Base-by-base conservation (phyloP, 306 rosid species). In the Trichosanthes cucumerina region DNA sequence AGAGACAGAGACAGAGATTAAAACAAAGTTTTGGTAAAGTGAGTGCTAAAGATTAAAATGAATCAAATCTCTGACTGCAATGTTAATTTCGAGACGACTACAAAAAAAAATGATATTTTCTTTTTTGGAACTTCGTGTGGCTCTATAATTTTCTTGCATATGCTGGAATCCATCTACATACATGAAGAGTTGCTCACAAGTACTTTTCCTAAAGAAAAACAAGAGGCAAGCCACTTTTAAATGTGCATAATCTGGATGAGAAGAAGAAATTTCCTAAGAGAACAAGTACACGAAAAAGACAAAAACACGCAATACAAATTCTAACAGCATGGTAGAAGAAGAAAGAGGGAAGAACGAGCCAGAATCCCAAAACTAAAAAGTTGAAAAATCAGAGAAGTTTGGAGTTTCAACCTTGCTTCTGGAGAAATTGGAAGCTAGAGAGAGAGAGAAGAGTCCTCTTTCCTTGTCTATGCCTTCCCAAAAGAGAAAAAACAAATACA, bases 51-150 rank as follows among this genome's bases (percentile, higher is more conserved):
- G 72, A 36, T 34, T 18, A 34, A 34, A 36, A 38, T 65, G 26
- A 34, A 52, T 68, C 74, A 68, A 41, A 24, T 72, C 59, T 47
- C 77, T 62, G 69, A 62, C 69, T 15, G 39, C 77, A 46, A 44
- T 26, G 77, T 70, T 70, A 47, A 65, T 34, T 34, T 7, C 15
- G 24, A 64, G 19, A 64, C 46, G 44, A 64, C 71, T 46, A 64
- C 24, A 64, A 31, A 63, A 31, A 54, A 5, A 19, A 13, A 62
- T 28, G 1, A 0, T 13, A 11, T 49, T 49, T 49, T 49, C 53
- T 49, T 28, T n/a, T 56, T 56, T 56, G 31, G 21, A 23, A 58
- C 26, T 19, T 65, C 47, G 7, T 36, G 47, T 34, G 50, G 50
- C 31, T n/a, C 19, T 38, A n/a, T 11, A 68, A 68, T 68, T 39